Evolutionary conservation across 1,284 basidiomycete species (phyloP).

Genomic region (Microbotryomycetes sp.): DNA sequence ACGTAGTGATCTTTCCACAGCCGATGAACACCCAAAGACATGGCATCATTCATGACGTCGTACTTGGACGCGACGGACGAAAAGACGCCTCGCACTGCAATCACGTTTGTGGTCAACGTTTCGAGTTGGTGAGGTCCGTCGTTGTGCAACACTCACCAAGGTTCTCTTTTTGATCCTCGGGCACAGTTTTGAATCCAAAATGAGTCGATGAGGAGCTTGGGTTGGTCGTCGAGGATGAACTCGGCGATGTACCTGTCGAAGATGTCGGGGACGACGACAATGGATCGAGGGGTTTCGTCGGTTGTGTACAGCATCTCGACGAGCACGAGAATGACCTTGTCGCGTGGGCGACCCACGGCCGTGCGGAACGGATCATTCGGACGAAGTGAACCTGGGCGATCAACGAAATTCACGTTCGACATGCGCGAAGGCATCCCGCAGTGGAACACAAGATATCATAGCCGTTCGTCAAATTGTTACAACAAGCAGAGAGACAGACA

Average conservation of each 20-base stretch:
- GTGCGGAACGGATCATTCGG: background rate
- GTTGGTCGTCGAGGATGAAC: background rate
- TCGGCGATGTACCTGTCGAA: background rate
- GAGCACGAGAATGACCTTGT: background rate
- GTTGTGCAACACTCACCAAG: slow-evolving; percentile 43
- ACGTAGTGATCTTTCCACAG: slow-evolving; percentile 97
- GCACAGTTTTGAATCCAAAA: slow-evolving; percentile 47
- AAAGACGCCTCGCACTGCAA: slow-evolving; percentile 78
- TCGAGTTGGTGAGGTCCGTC: background rate
- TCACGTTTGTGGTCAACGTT: background rate
- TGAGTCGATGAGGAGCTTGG: slow-evolving; percentile 39
- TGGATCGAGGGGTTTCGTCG: slow-evolving; percentile 22
- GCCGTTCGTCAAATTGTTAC: no score
- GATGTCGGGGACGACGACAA: background rate
- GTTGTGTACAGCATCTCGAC: background rate
- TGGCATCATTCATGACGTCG: slow-evolving; percentile 88
- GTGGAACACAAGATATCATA: no score
- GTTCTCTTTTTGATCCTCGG: slow-evolving; percentile 47
- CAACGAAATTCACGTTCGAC: no score
- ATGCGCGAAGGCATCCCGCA: no score
- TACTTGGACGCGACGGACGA: slow-evolving; percentile 93
- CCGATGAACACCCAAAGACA: slow-evolving; percentile 91
- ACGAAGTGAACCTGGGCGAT: no score
- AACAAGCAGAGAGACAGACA: no score
- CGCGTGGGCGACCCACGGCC: background rate